Evolutionary conservation across 2,329 filamentous ascomycete genomes (phyloP).

Genomic region (Thermothelomyces thermophilus): DNA sequence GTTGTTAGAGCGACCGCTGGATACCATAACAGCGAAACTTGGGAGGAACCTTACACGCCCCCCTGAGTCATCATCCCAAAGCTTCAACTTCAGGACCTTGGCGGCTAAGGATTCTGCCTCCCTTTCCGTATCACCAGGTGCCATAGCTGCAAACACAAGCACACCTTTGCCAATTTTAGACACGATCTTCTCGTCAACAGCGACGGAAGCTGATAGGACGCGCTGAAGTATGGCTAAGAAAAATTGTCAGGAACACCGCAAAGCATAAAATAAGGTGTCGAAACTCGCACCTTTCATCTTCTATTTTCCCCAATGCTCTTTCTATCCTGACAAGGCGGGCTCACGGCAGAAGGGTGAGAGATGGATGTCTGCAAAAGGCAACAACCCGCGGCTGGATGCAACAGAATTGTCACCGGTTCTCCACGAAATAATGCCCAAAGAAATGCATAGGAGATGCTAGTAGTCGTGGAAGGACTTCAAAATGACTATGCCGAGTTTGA

Average conservation of each 20-base stretch:
- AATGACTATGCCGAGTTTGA: too few species aligned
- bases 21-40: not conserved
- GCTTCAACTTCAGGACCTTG: constrained; percentile 81
- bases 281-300: constrained; percentile 14
- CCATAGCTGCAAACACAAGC: constrained; percentile 85
- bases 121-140: constrained; percentile 81
- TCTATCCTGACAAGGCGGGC: not conserved
- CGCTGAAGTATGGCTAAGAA: constrained; percentile 80
- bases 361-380: not conserved
- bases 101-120: constrained; percentile 76
- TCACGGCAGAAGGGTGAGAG: not conserved
- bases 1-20: constrained; percentile 8
- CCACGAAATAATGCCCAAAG: too few species aligned
- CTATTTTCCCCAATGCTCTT: not conserved
- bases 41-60: constrained; percentile 45
- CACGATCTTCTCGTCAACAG: constrained; percentile 82
- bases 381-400: not conserved
- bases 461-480: too few species aligned
- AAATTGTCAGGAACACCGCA: too few species aligned
- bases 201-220: constrained; percentile 91
- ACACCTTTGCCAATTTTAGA: constrained; percentile 88
- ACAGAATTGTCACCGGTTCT: too few species aligned
- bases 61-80: constrained; percentile 81
- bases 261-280: too few species aligned
- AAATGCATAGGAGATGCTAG: too few species aligned